Percentiles rank a stretch among this genome's conserved stretches.
Evolutionary conservation across 768 basidiomycete species (phyloP).

Genomic region (Phaffia tasmanica): DNA sequence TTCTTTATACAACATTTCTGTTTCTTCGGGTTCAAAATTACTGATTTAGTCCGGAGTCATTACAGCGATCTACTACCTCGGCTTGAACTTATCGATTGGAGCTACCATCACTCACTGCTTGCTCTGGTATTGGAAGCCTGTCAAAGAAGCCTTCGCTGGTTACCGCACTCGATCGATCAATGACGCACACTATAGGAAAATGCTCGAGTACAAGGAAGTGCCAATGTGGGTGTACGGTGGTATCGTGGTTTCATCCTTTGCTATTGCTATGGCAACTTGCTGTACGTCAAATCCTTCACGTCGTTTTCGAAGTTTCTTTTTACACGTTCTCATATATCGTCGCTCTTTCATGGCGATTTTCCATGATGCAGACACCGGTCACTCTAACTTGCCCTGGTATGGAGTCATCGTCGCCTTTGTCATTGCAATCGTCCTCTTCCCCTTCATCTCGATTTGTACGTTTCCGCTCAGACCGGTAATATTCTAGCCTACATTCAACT

Average conservation of each 20-base stretch:
- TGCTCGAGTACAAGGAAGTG: constrained; percentile 28
- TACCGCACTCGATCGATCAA: constrained; percentile 23
- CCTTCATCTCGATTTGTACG: neutral
- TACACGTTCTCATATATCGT: neutral
- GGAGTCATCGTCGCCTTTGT: constrained; percentile 22
- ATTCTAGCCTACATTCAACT: no score
- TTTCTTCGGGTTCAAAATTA: constrained; percentile 13
- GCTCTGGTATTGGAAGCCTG: constrained; percentile 26
- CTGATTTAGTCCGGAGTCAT: neutral
- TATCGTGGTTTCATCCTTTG: constrained; percentile 23
- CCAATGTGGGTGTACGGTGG: constrained; percentile 31
- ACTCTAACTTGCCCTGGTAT: constrained; percentile 32
- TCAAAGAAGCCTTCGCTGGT: constrained; percentile 23
- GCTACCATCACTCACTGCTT: constrained; percentile 30
- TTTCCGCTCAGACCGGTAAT: no score
- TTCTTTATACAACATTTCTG: neutral
- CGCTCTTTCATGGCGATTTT: neutral
- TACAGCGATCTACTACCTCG: constrained; percentile 23
- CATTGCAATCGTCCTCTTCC: constrained; percentile 22
- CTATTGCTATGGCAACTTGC: constrained; percentile 13
- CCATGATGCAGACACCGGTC: constrained; percentile 6
- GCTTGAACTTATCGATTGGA: constrained; percentile 32
- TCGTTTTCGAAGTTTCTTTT: no score
- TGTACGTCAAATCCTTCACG: constrained; percentile 4
- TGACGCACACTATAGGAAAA: constrained; percentile 20